These are phyloP conservation scores for Xylaria sp. DNA, from an alignment of 2,329 filamentous ascomycete species.

Conservation along the genomic window DNA sequence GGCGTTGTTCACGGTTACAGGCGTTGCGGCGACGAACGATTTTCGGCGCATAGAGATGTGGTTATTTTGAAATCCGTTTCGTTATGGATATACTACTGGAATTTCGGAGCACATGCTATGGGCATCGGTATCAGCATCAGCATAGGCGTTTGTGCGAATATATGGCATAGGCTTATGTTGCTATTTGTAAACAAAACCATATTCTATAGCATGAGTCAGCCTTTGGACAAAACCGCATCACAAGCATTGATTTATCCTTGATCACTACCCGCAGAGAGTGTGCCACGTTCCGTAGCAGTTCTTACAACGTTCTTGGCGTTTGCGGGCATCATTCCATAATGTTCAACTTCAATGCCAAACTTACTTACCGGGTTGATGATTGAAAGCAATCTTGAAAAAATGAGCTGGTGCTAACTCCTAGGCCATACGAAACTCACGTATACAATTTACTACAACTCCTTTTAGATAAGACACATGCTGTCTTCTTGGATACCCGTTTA, in stretches of 20 bases:
- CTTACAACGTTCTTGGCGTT: no score
- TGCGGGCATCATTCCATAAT: no score
- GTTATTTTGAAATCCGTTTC: background rate
- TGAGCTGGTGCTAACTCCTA: no score
- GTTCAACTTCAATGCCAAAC: no score
- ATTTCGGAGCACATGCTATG: background rate
- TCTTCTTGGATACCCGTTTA: no score
- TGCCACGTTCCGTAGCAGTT: no score
- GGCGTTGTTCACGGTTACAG: background rate
- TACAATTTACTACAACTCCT: no score
- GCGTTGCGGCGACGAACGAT: background rate
- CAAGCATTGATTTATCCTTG: background rate
- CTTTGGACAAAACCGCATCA: background rate
- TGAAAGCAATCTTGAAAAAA: no score
- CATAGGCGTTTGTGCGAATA: constrained; percentile 16
- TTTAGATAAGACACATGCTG: no score
- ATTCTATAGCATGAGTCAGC: background rate
- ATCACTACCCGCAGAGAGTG: background rate
- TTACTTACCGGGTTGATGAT: no score
- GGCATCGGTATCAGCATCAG: background rate
- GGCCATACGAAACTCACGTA: no score
- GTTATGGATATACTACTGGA: background rate
- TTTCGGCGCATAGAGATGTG: background rate
- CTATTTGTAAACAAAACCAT: background rate
- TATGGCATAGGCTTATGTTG: background rate